These are phyloP conservation scores for Cornus kousa DNA, from an alignment of 148 eudicot genomes.

Conservation along the genomic window DNA sequence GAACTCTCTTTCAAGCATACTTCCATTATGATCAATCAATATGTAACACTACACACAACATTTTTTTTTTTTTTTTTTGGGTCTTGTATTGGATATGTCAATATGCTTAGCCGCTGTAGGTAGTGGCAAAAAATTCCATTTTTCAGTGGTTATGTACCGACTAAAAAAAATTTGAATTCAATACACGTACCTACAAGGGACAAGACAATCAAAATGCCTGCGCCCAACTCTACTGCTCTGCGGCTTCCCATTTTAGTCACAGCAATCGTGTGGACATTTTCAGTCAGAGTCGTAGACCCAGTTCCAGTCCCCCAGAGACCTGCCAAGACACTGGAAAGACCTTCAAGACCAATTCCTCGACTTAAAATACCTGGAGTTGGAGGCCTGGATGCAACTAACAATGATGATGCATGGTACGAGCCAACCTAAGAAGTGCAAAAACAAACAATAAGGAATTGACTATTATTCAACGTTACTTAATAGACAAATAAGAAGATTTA, in stretches of 20 bases:
- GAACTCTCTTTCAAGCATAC: not conserved
- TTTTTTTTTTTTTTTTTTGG: too few species aligned
- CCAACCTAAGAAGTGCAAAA: slow-evolving; percentile 56
- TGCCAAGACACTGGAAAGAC: slow-evolving; percentile 81
- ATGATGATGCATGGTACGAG: slow-evolving; percentile 90
- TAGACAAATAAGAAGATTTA: not conserved
- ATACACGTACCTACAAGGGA: slow-evolving; percentile 71
- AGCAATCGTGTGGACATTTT: slow-evolving; percentile 94
- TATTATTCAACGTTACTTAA: not conserved
- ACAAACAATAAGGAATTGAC: slow-evolving; percentile 7
- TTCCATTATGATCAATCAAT: not conserved
- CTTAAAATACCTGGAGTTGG: slow-evolving; percentile 90
- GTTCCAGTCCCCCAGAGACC: slow-evolving; percentile 98
- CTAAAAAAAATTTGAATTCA: not conserved
- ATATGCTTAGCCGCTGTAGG: not conserved
- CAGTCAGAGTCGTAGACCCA: slow-evolving; percentile 85
- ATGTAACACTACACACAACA: not conserved
- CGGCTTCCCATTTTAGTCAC: slow-evolving; percentile 99
- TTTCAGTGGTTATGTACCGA: not conserved
- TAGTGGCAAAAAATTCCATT: not conserved
- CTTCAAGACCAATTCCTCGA: slow-evolving; percentile 96
- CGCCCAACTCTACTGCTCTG: slow-evolving; percentile 89
- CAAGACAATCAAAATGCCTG: slow-evolving; percentile 64
- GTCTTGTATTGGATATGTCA: not conserved
- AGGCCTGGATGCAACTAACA: slow-evolving; percentile 95